These are phyloP conservation scores for Casuarina equisetifolia DNA, from an alignment of 306 rosid genomes.

Conservation along the genomic window DNA sequence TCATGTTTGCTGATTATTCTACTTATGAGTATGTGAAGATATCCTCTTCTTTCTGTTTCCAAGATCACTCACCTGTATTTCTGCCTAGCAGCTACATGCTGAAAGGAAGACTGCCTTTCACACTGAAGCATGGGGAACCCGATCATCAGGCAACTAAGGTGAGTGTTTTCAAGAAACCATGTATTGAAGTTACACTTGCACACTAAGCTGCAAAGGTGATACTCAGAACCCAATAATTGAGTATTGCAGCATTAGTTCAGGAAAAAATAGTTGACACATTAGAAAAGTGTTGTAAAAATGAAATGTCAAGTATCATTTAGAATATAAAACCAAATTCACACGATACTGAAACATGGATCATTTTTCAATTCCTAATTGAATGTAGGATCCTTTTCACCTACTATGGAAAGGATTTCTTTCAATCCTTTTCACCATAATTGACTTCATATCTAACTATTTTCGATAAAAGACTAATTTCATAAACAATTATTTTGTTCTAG, in stretches of 20 bases:
- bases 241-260: background rate
- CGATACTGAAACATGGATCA: background rate
- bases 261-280: background rate
- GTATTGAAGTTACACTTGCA: background rate
- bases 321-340: background rate
- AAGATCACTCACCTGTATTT: slow-evolving; percentile 27
- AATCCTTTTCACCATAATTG: background rate
- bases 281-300: background rate
- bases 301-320: background rate
- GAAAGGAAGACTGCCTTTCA: slow-evolving; percentile 77
- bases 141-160: slow-evolving; percentile 87
- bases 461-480: background rate
- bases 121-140: slow-evolving; percentile 89
- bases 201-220: background rate
- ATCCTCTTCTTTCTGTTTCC: slow-evolving; percentile 8
- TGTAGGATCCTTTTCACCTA: background rate
- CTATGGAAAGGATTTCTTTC: slow-evolving; percentile 1
- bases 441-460: background rate
- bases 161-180: slow-evolving; percentile 39
- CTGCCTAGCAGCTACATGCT: slow-evolving; percentile 61
- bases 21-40: slow-evolving; percentile 11
- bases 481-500: background rate
- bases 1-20: slow-evolving; percentile 24
- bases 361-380: background rate
- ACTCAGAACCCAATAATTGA: background rate